phyloP scores from a whole-genome alignment of 2,329 filamentous ascomycete genomes.

The Neopestalotiopsis sp. region DNA sequence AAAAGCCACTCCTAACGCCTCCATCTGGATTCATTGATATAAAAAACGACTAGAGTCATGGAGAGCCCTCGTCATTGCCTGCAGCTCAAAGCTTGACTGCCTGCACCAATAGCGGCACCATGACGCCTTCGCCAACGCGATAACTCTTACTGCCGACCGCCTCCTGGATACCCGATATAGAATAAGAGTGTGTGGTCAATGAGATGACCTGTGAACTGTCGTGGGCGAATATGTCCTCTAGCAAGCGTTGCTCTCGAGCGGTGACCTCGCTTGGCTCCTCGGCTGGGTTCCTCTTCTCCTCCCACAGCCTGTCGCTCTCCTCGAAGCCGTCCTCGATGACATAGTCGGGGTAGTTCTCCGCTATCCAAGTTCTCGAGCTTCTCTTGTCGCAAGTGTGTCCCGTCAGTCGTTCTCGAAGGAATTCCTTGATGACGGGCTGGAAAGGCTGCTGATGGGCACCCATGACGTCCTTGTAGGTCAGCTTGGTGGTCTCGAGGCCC shows the following conservation, averaged over 20 bases:
- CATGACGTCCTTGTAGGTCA: constrained; percentile 16
- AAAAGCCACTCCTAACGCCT: too few relatives aligned
- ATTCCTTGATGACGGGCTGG: constrained; percentile 25
- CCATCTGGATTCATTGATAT: too few relatives aligned
- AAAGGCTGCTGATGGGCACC: neutral
- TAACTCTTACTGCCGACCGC: constrained; percentile 17
- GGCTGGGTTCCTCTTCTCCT: neutral
- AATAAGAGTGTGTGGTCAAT: constrained; percentile 26
- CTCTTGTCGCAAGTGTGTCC: constrained; percentile 26
- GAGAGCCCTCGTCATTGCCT: too few relatives aligned
- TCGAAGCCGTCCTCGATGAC: constrained; percentile 22
- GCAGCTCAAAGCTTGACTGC: too few relatives aligned
- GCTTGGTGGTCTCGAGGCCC: constrained; percentile 24
- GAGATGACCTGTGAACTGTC: constrained; percentile 23
- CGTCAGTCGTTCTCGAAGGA: constrained; percentile 25
- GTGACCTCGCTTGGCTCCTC: constrained; percentile 21
- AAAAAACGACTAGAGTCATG: too few relatives aligned
- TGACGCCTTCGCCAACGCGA: constrained; percentile 22
- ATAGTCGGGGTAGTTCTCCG: constrained; percentile 21
- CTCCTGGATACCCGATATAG: constrained; percentile 21
- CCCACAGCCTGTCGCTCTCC: constrained; percentile 22
- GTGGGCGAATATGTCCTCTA: constrained; percentile 25
- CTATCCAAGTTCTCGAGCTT: constrained; percentile 24
- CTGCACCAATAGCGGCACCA: constrained; percentile 24
- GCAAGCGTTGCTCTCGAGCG: constrained; percentile 21